These are phyloP conservation scores for Pelargonium myrrhifolium DNA, from an alignment of 441 rosid species.

Conservation along the genomic window DNA sequence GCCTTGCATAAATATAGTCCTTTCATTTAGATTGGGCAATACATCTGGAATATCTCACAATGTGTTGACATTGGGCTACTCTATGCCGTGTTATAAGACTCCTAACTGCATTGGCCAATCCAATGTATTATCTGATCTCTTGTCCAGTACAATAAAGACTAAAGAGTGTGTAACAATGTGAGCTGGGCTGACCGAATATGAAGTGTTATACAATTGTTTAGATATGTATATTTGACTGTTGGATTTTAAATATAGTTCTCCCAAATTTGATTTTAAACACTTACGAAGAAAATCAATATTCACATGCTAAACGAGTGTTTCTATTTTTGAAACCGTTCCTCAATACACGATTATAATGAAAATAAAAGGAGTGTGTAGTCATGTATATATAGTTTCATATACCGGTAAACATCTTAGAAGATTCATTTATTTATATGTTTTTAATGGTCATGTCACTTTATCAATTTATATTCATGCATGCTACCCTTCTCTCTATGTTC, in stretches of 20 bases:
- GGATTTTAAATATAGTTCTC: background rate
- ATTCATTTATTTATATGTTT: no score
- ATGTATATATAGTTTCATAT: background rate
- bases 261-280: background rate
- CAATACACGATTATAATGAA: background rate
- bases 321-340: background rate
- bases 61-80: background rate
- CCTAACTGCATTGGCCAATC: background rate
- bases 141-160: background rate
- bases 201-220: background rate
- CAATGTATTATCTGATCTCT: background rate
- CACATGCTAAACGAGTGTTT: background rate
- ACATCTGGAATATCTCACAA: background rate
- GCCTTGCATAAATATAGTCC: background rate
- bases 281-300: background rate
- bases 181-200: background rate
- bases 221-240: background rate
- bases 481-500: constrained; percentile 1
- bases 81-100: background rate
- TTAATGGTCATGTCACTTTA: no score
- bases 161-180: background rate
- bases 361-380: background rate
- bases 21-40: background rate
- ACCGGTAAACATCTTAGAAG: background rate
- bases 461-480: background rate